Base-by-base conservation (phyloP, 2,329 filamentous ascomycete genomes). In the Stemphylium lycopersici region DNA sequence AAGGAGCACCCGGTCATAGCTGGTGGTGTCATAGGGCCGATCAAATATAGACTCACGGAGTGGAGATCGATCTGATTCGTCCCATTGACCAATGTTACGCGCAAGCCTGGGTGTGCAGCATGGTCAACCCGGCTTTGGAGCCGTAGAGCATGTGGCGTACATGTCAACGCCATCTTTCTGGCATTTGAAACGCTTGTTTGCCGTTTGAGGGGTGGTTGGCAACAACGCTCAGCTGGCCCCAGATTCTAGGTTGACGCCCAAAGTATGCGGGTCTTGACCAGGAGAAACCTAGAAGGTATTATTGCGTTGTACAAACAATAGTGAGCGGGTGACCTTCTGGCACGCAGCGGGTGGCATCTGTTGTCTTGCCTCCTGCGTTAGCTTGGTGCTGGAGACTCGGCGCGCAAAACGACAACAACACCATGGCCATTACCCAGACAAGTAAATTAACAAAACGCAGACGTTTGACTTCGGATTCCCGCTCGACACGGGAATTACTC, bases 11-110 rank as follows among this genome's bases (percentile, higher is more conserved):
- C 29, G n/a, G 26, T 29, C 29, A 24, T 34, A 33, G 34, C 26
- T 38, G 24, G 29, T 34, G 26, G 18, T 29, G 40, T 44, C 29
- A 33, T 44, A 43, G 22, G 39, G 33, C 29, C 46, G 33, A 50
- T 36, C 33, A 20, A 24, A 31, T 16, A 33, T 24, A 6, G 22
- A 43, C 24, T 48, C 26, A 37, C 20, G 15, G 29, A 16, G 26
- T 37, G 39, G 37, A 22, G 51, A 54, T 54, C 40, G n/a, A 10
- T n/a, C 33, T 32, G 20, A 45, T 42, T n/a, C 34, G 31, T 29
- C 29, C 34, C 12, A 22, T 33, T 48, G 13, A 13, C 46, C 36
- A 49, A 54, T 54, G 26, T 29, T 24, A 11, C 26, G 40, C 29
- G 20, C 15, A 44, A 32, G 40, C 12, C 34, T 33, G 18, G 31